Base-by-base conservation (phyloP, 768 basidiomycete genomes). In the Agrocybe chaxingu region DNA sequence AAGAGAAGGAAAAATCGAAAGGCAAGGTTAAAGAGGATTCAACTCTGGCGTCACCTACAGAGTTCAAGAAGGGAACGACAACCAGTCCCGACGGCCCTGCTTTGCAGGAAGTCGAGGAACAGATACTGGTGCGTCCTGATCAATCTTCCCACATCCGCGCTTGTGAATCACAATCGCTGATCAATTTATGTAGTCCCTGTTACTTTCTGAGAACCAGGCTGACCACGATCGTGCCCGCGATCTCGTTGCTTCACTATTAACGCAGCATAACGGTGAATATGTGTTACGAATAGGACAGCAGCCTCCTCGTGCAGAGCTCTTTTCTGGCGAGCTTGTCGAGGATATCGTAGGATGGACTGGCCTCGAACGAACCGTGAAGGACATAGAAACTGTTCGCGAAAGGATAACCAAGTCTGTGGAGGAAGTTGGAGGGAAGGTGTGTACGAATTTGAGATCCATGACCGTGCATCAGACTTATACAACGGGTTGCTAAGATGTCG, bases 351-450 rank as follows among this genome's bases (percentile, higher is more conserved):
- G 72, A 7, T 85, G 84, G 84, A 68, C 66, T 8, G 87, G 89
- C 8, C 67, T 66, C 7, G 43, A 68, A 13, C 68, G 81, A 38
- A 79, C 80, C 0, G 62, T 66, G 11, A 74, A 77, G 33, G 81
- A 89, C 50, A 57, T 90, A 7, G 71, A 78, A 10, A 60, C 47
- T 2, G 64, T 89, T 18, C 66, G 66, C 31, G 59, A 68, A 3
- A 68, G 66, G 55, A 62, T 89, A 42, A 72, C 65, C 3, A 70
- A 67, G 38, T 68, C 71, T 0, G 83, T 83, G 0, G 88, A 90
- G 51, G 90, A 92, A 58, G 76, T 92, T 34, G 90, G 91, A 12
- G 90, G 86, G 13, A 87, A 89, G 75, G 89, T 90, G 50, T 12
- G 63, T 51, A 24, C 6, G 31, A 38, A 9, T n/a, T 9, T 45